Evolutionary conservation across 345 rosid genomes (phyloP), one percentile per base, ranked within the genome.

Genomic region (Eutrema heterophyllum): DNA sequence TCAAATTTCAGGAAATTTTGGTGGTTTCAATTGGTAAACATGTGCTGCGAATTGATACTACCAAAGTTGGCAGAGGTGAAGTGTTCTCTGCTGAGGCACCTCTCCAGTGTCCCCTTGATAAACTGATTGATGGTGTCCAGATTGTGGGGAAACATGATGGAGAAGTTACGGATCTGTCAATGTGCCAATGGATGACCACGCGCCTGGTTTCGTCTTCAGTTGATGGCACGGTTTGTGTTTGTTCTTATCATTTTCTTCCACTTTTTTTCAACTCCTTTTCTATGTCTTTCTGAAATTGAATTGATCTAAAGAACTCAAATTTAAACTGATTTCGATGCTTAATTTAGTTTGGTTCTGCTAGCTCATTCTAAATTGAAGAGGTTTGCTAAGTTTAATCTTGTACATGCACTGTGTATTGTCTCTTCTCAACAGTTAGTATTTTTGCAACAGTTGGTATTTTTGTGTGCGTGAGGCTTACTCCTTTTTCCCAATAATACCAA

Each of bases 101-200:
- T 73, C 82, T 89, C 35, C 80, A 74, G 32, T 91, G 96, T 82
- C 76, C 84, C 70, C 80, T 84, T 71, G 95, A 92, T 67, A 80
- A 73, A 51, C 67, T 87, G 78, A 71, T 88, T 53, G 91, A 84
- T 65, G 98, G 98, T 67, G 79, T 94, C 51, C 95, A 89, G 67
- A 80, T 87, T 64, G 83, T 94, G 70, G 97, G 97, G 77, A 85
- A 85, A 78, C 98, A 94, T 76, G 97, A 89, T 61, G 97, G 92
- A 43, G 96, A 87, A 77, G 84, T 94, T 48, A 94, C 98, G n/a
- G 98, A 87, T 81, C 80, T 94, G 78, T 94, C 97, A 30, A 88
- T 94, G 90, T 94, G 93, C 81, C 93, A 91, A 62, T 91, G 93
- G 97, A 86, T 86, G 93, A 85, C 81, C 58, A 84, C 90, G 33